These are phyloP conservation scores for Trifolium fragiferum DNA, from an alignment of 306 rosid genomes.

Conservation along the genomic window DNA sequence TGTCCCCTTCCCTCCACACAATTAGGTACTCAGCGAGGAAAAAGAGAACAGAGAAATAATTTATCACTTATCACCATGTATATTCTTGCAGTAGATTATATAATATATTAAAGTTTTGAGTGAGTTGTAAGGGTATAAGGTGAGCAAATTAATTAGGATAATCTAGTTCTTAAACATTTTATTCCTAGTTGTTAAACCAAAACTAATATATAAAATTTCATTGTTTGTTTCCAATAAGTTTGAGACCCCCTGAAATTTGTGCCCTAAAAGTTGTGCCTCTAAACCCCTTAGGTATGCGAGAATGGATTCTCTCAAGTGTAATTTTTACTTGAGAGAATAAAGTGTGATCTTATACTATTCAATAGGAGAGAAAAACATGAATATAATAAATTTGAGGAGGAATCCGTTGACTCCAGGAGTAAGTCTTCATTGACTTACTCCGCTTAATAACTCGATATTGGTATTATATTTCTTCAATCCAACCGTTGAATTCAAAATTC, in stretches of 20 bases:
- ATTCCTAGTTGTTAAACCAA: conserved; percentile 23
- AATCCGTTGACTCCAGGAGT: too few relatives aligned
- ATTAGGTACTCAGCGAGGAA: conserved; percentile 34
- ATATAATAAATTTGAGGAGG: too few relatives aligned
- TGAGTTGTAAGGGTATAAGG: conserved; percentile 26
- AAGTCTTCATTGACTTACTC: too few relatives aligned
- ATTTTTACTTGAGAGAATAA: too few relatives aligned
- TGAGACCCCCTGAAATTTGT: background rate
- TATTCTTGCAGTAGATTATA: conserved; percentile 30
- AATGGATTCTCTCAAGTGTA: too few relatives aligned
- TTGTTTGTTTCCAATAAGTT: background rate
- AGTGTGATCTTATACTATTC: too few relatives aligned
- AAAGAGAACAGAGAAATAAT: conserved; percentile 18
- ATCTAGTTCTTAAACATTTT: conserved; percentile 32
- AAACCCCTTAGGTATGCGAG: background rate
- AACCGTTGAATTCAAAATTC: too few relatives aligned
- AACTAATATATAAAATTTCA: background rate
- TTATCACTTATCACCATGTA: conserved; percentile 2
- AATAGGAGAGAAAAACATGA: too few relatives aligned
- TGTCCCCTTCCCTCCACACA: conserved; percentile 56
- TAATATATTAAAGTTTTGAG: conserved; percentile 12
- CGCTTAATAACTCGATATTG: too few relatives aligned
- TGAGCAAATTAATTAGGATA: conserved; percentile 37
- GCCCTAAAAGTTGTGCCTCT: background rate
- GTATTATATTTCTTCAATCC: too few relatives aligned